phyloP scores from a whole-genome alignment of 768 basidiomycete genomes.

The Serendipita vermifera region DNA sequence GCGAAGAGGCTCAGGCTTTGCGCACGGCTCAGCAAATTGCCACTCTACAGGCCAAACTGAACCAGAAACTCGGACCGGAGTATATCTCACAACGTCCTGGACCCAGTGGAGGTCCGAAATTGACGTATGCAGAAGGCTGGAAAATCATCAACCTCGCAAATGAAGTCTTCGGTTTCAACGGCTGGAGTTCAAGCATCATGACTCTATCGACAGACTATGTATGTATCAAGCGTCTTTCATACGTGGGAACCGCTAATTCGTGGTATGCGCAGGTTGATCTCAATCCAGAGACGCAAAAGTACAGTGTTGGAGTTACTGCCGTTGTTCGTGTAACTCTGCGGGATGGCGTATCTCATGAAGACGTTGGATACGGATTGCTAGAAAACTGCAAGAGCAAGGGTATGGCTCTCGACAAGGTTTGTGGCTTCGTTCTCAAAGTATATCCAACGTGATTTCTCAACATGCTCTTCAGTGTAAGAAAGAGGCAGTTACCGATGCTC shows the following conservation, averaged over 20 bases:
- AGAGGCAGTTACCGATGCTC: slow-evolving; percentile 88
- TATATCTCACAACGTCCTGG: slow-evolving; percentile 82
- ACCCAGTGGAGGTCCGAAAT: slow-evolving; percentile 70
- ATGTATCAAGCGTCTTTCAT: slow-evolving; percentile 6
- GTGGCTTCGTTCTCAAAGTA: slow-evolving; percentile 16
- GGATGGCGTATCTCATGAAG: slow-evolving; percentile 86
- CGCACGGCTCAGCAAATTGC: slow-evolving; percentile 50
- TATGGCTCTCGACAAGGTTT: slow-evolving; percentile 80
- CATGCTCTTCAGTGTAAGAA: slow-evolving; percentile 73
- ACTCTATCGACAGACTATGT: slow-evolving; percentile 43
- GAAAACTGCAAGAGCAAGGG: slow-evolving; percentile 83
- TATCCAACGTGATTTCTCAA: not conserved
- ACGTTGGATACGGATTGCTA: slow-evolving; percentile 78
- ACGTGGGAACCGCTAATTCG: not conserved
- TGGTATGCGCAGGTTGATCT: slow-evolving; percentile 58
- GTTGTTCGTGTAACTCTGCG: slow-evolving; percentile 75
- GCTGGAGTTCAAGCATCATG: slow-evolving; percentile 76
- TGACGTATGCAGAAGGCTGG: slow-evolving; percentile 96
- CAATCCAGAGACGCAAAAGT: slow-evolving; percentile 51
- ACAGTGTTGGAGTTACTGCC: slow-evolving; percentile 66
- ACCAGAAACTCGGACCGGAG: slow-evolving; percentile 87
- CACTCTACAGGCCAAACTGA: slow-evolving; percentile 63
- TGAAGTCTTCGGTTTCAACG: slow-evolving; percentile 96
- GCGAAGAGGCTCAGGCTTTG: not conserved
- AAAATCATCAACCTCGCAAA: slow-evolving; percentile 96